phyloP scores from a whole-genome alignment of 768 basidiomycete species.

The Mycena polygramma region DNA sequence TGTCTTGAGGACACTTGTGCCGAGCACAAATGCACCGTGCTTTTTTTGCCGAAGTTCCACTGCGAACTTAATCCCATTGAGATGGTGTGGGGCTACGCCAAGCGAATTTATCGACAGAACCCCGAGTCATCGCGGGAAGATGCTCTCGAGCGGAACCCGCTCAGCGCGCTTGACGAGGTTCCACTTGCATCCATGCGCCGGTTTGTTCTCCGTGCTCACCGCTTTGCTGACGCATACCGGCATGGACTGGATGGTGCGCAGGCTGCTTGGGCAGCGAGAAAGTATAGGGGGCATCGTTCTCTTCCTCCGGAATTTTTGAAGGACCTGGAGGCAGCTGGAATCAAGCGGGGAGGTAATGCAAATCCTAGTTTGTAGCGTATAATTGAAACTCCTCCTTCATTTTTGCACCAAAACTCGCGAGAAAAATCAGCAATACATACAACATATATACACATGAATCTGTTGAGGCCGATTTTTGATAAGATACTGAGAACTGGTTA shows the following conservation, averaged over 20 bases:
- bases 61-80: conserved; percentile 49
- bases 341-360: not conserved
- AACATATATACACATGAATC: not conserved
- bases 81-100: conserved; percentile 43
- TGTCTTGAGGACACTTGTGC: conserved; percentile 38
- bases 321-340: conserved; percentile 6
- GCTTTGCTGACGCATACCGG: conserved; percentile 21
- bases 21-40: conserved; percentile 31
- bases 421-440: not conserved
- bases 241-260: conserved; percentile 17
- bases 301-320: not conserved
- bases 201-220: conserved; percentile 20
- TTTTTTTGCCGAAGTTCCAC: conserved; percentile 35
- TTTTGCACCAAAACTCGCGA: not conserved
- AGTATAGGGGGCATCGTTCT: conserved; percentile 23
- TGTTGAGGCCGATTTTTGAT: not conserved
- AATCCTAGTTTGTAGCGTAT: conserved; percentile 3
- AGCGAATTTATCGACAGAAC: conserved; percentile 23
- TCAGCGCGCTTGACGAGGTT: conserved; percentile 15
- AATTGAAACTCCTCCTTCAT: not conserved
- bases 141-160: conserved; percentile 42
- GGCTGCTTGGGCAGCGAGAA: not conserved
- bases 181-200: conserved; percentile 21
- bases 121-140: conserved; percentile 33
- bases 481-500: not conserved